Percentiles rank a stretch among this genome's conserved stretches.
Conservation (phyloP, 1,284 basidiomycete genomes). For the Ustilago cynodontis region DNA sequence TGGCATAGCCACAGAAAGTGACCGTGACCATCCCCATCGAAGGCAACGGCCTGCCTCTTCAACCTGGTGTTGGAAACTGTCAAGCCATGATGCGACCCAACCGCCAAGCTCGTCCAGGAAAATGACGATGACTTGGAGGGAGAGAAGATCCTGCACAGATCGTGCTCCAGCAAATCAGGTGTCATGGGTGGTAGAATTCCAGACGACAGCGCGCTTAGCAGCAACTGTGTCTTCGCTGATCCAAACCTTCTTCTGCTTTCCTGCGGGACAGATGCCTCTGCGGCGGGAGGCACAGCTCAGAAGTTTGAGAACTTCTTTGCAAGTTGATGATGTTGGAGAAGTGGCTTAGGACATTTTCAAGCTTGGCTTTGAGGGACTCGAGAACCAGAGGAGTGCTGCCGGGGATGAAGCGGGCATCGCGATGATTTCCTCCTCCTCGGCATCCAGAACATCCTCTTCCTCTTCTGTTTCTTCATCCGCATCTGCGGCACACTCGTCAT, state of each 20-base stretch:
- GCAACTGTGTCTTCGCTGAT: constrained; percentile 12
- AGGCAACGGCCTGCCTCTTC: constrained; percentile 3
- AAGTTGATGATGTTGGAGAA: background rate
- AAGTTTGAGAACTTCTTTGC: background rate
- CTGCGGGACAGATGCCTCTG: constrained; percentile 12
- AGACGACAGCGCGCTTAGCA: constrained; percentile 11
- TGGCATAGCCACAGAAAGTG: constrained; percentile 10
- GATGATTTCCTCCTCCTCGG: background rate
- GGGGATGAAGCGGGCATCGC: no score
- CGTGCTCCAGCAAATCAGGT: background rate
- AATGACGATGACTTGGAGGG: constrained; percentile 6
- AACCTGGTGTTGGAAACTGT: background rate
- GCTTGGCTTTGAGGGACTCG: background rate
- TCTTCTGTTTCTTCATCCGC: background rate
- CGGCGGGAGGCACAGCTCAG: background rate
- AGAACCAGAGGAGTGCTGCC: background rate
- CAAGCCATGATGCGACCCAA: constrained; percentile 1
- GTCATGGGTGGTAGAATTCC: constrained; percentile 3
- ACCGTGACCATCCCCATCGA: constrained; percentile 10
- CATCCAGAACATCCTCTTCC: background rate
- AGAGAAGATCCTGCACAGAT: constrained; percentile 1
- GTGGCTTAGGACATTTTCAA: background rate
- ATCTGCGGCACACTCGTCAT: background rate
- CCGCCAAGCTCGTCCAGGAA: constrained; percentile 1
- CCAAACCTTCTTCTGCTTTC: constrained; percentile 2